Evolutionary conservation across 1,284 basidiomycete species (phyloP).

Genomic region (Pseudozyma thailandica): DNA sequence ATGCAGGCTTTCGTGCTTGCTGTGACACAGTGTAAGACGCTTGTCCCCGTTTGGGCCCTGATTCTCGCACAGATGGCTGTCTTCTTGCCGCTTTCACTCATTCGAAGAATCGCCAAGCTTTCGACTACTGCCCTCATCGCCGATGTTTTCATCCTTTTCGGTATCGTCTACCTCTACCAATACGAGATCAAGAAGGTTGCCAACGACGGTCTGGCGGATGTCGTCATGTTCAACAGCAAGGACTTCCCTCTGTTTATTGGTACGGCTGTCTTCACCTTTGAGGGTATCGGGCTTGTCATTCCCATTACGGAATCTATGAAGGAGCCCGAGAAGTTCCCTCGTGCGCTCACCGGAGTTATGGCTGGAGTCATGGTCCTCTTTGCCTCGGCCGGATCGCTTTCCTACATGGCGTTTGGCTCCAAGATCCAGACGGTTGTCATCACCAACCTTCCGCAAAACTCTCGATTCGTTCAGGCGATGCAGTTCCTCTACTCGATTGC

Average conservation of each 20-base stretch:
- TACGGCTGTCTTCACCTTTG: slow-evolving; percentile 97
- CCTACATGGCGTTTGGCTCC: slow-evolving; percentile 88
- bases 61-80: slow-evolving; percentile 85
- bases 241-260: slow-evolving; percentile 93
- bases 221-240: slow-evolving; percentile 86
- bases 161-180: slow-evolving; percentile 71
- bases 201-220: slow-evolving; percentile 72
- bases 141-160: slow-evolving; percentile 92
- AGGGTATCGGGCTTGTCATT: slow-evolving; percentile 95
- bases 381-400: slow-evolving; percentile 86
- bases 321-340: slow-evolving; percentile 89
- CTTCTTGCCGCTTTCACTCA: slow-evolving; percentile 72
- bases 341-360: slow-evolving; percentile 90
- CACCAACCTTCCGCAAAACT: slow-evolving; percentile 87
- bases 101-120: slow-evolving; percentile 74
- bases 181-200: slow-evolving; percentile 62
- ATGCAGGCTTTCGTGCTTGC: slow-evolving; percentile 83
- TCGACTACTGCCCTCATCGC: slow-evolving; percentile 91
- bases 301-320: slow-evolving; percentile 96
- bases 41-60: slow-evolving; percentile 80
- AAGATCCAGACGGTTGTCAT: slow-evolving; percentile 92
- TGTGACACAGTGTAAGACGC: slow-evolving; percentile 80
- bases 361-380: slow-evolving; percentile 81
- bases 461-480: slow-evolving; percentile 88
- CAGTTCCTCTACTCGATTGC: slow-evolving; percentile 74